Evolutionary conservation across 306 rosid genomes (phyloP).

Genomic region (Prunus armeniaca): DNA sequence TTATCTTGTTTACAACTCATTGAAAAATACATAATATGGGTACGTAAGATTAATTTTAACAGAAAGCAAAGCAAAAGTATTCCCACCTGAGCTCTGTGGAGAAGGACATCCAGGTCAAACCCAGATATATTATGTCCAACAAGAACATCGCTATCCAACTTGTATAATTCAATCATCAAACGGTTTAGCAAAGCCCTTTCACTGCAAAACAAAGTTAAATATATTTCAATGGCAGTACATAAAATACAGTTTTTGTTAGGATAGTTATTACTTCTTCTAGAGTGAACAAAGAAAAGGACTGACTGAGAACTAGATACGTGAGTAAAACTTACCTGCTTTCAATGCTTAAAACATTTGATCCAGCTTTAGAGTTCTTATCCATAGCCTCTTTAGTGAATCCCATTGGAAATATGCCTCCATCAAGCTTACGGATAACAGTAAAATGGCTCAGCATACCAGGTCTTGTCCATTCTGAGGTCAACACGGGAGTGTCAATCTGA

Average conservation of each 20-base stretch:
- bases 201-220: conserved; percentile 50
- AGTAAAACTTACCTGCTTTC: conserved; percentile 69
- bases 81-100: conserved; percentile 88
- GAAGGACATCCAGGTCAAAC: conserved; percentile 90
- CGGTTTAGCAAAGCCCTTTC: conserved; percentile 88
- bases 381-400: conserved; percentile 71
- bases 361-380: conserved; percentile 70
- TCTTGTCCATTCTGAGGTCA: conserved; percentile 86
- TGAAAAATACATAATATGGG: not conserved
- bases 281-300: conserved; percentile 6
- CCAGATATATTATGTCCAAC: conserved; percentile 98
- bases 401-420: conserved; percentile 82
- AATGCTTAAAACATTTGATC: conserved; percentile 61
- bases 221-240: conserved; percentile 29
- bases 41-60: not conserved
- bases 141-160: conserved; percentile 85
- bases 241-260: conserved; percentile 8
- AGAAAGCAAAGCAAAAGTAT: not conserved
- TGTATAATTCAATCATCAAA: conserved; percentile 73
- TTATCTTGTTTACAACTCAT: not conserved
- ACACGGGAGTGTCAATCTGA: conserved; percentile 94
- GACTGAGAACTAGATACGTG: conserved; percentile 8
- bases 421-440: conserved; percentile 89
- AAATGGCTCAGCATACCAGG: conserved; percentile 84
- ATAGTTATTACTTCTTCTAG: not conserved